Evolutionary conservation across 768 basidiomycete species (phyloP).

Genomic region (Pleurotus eryngii): DNA sequence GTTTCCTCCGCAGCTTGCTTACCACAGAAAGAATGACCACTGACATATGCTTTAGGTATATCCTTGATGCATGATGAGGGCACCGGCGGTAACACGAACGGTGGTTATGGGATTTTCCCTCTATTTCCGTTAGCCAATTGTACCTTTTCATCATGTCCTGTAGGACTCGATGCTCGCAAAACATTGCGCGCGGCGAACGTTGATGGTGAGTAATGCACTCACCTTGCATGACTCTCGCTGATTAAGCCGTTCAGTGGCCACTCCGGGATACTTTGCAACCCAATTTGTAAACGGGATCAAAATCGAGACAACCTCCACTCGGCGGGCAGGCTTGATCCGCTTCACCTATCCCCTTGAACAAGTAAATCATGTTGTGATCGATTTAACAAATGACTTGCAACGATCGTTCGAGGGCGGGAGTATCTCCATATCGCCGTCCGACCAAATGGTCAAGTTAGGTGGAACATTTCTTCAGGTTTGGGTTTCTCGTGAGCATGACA

Average conservation of each 20-base stretch:
- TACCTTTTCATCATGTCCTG: conserved; percentile 38
- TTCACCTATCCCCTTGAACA: conserved; percentile 51
- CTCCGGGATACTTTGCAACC: conserved; percentile 47
- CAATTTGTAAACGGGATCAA: conserved; percentile 44
- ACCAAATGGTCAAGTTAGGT: conserved; percentile 31
- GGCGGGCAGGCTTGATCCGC: conserved; percentile 55
- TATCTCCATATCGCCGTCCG: conserved; percentile 27
- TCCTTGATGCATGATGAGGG: conserved; percentile 54
- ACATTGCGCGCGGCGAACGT: conserved; percentile 37
- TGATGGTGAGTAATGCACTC: conserved; percentile 30
- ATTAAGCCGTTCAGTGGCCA: conserved; percentile 28
- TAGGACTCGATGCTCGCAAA: conserved; percentile 35
- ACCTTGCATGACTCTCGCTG: no score
- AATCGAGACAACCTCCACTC: conserved; percentile 57
- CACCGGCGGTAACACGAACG: conserved; percentile 47
- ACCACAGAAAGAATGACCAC: no score
- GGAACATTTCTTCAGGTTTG: conserved; percentile 44
- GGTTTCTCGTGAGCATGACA: not conserved
- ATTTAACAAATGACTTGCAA: conserved; percentile 41
- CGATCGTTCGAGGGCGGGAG: conserved; percentile 46
- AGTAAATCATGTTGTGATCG: conserved; percentile 48
- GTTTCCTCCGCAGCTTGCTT: conserved; percentile 10
- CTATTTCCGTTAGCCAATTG: conserved; percentile 44
- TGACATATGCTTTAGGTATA: conserved; percentile 31
- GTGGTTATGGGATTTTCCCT: conserved; percentile 51